phyloP scores from a whole-genome alignment of 2,329 filamentous ascomycete species.

The Pseudocercospora vitis region DNA sequence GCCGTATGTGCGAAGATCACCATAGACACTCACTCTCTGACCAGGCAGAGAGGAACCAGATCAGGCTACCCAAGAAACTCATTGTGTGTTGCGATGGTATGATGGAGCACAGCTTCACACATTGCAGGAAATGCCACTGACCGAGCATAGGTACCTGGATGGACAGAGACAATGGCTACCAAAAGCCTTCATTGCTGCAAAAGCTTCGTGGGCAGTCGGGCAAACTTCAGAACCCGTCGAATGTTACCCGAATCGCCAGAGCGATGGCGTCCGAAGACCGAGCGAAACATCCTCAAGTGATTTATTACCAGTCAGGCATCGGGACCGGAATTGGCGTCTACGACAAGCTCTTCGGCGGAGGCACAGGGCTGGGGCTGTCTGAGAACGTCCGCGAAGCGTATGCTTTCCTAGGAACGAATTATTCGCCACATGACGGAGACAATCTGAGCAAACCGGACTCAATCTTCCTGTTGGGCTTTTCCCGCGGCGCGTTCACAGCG shows the following conservation, averaged over 20 bases:
- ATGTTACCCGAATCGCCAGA: slow-evolving; percentile 39
- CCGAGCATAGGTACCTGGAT: slow-evolving; percentile 35
- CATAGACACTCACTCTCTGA: slow-evolving; percentile 16
- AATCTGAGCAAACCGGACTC: slow-evolving; percentile 39
- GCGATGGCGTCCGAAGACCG: slow-evolving; percentile 39
- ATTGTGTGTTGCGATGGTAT: slow-evolving; percentile 34
- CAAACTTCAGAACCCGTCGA: slow-evolving; percentile 37
- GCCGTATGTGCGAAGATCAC: not conserved
- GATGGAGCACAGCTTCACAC: not conserved
- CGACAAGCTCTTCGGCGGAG: slow-evolving; percentile 37
- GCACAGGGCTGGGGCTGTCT: slow-evolving; percentile 37
- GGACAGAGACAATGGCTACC: slow-evolving; percentile 39
- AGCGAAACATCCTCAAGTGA: slow-evolving; percentile 39
- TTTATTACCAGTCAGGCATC: slow-evolving; percentile 42
- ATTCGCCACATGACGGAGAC: slow-evolving; percentile 37
- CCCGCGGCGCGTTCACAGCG: slow-evolving; percentile 48
- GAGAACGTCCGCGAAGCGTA: slow-evolving; percentile 62
- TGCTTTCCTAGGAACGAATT: slow-evolving; percentile 62
- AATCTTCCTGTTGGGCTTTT: slow-evolving; percentile 50
- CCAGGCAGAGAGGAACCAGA: slow-evolving; percentile 19
- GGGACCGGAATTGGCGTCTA: slow-evolving; percentile 39
- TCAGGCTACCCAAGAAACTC: slow-evolving; percentile 28
- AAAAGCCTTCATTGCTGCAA: slow-evolving; percentile 2
- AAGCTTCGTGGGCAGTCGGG: slow-evolving; percentile 23
- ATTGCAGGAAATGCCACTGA: not conserved